Evolutionary conservation across 1,284 basidiomycete species (phyloP).

Genomic region (Exobasidium rhododendri): DNA sequence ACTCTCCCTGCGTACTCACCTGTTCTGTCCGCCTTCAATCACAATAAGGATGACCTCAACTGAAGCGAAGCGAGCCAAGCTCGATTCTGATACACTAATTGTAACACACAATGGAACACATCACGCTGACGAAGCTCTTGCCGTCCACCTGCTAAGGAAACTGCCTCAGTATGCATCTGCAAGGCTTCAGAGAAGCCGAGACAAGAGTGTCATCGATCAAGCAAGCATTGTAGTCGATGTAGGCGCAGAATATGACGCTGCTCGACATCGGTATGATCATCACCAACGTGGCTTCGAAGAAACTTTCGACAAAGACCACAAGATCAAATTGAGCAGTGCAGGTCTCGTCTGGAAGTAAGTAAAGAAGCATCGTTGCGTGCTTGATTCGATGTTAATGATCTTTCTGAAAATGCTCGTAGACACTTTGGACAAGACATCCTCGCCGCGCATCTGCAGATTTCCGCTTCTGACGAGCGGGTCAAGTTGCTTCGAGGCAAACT

Average conservation of each 20-base stretch:
- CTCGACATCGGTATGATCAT: conserved; percentile 81
- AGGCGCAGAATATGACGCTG: conserved; percentile 83
- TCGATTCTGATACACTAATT: conserved; percentile 21
- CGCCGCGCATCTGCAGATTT: conserved; percentile 63
- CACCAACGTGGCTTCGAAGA: conserved; percentile 92
- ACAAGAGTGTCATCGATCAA: conserved; percentile 71
- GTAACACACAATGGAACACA: conserved; percentile 88
- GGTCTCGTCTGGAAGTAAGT: conserved; percentile 66
- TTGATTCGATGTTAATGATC: not conserved
- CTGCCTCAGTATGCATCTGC: conserved; percentile 69
- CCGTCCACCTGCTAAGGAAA: conserved; percentile 81
- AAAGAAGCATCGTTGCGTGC: conserved; percentile 3
- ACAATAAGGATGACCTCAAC: not conserved
- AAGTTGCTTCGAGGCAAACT: conserved; percentile 79
- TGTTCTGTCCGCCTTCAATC: not conserved
- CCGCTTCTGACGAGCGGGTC: conserved; percentile 65
- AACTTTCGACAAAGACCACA: conserved; percentile 74
- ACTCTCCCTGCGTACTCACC: not conserved
- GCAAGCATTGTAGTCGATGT: conserved; percentile 98
- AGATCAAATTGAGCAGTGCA: conserved; percentile 86
- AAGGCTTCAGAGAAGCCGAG: conserved; percentile 62
- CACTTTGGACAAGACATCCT: conserved; percentile 92
- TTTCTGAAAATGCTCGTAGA: not conserved
- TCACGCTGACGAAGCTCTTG: conserved; percentile 92
- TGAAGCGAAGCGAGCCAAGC: conserved; percentile 20